Conservation (phyloP, 345 rosid genomes). For the Lepidium africanum region DNA sequence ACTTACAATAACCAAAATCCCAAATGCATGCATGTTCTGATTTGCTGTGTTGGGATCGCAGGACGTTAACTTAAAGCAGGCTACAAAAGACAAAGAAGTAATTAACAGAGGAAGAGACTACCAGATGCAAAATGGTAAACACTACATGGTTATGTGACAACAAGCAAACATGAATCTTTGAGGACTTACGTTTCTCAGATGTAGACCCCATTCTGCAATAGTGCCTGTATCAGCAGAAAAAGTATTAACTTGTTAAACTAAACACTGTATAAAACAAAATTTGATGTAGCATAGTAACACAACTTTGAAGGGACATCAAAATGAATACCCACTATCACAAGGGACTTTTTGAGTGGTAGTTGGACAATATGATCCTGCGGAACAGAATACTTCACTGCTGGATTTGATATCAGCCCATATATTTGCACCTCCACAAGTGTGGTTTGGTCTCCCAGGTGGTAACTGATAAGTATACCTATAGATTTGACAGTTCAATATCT, state of each 20-base stretch:
- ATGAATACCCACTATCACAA: conserved; percentile 54
- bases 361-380: conserved; percentile 57
- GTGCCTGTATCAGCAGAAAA: conserved; percentile 45
- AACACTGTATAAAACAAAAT: neutral
- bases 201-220: conserved; percentile 83
- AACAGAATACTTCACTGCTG: conserved; percentile 72
- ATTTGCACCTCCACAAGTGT: conserved; percentile 93
- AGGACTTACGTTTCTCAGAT: conserved; percentile 53
- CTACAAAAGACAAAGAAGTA: conserved; percentile 39
- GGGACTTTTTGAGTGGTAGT: conserved; percentile 29
- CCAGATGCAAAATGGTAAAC: neutral
- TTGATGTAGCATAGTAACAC: neutral
- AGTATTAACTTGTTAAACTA: neutral
- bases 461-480: conserved; percentile 79
- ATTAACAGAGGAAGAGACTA: conserved; percentile 11
- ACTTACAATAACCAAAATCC: conserved; percentile 82
- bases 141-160: neutral
- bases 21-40: conserved; percentile 80
- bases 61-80: conserved; percentile 70
- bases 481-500: conserved; percentile 1
- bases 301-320: conserved; percentile 6
- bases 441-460: conserved; percentile 63
- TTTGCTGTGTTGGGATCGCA: conserved; percentile 55
- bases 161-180: neutral
- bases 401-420: conserved; percentile 73